Percentiles rank a stretch among this genome's conserved stretches.
phyloP scores from a whole-genome alignment of 148 eudicot genomes.

The Amaranthus cruentus region DNA sequence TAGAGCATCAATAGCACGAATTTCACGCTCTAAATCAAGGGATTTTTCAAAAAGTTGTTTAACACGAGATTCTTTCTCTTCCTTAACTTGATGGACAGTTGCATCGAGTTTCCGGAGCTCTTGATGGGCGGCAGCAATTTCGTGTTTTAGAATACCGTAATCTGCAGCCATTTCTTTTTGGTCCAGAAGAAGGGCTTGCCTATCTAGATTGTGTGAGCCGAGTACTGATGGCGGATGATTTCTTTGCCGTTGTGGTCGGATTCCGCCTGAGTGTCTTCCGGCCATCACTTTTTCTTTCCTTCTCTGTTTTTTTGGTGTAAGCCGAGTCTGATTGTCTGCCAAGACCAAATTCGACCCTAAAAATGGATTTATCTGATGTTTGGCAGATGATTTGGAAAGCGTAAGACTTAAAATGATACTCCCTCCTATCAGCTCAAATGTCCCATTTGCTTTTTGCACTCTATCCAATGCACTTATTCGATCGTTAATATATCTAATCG shows the following conservation, averaged over 20 bases:
- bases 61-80: slow-evolving; percentile 45
- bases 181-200: slow-evolving; percentile 51
- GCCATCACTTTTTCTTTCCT: slow-evolving; percentile 27
- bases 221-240: slow-evolving; percentile 19
- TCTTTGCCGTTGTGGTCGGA: slow-evolving; percentile 20
- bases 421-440: no score
- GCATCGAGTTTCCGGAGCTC: slow-evolving; percentile 45
- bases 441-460: no score
- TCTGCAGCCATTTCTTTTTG: slow-evolving; percentile 48
- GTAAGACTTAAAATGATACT: no score
- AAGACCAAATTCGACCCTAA: no score
- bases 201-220: slow-evolving; percentile 39
- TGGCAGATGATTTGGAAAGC: background rate
- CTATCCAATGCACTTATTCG: no score
- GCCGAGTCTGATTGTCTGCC: no score
- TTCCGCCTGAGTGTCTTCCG: slow-evolving; percentile 32
- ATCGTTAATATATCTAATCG: no score
- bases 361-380: background rate
- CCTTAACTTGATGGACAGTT: slow-evolving; percentile 39
- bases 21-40: slow-evolving; percentile 44
- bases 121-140: slow-evolving; percentile 48
- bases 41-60: slow-evolving; percentile 50
- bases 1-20: slow-evolving; percentile 29
- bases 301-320: background rate
- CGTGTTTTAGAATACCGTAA: slow-evolving; percentile 59